phyloP scores from a whole-genome alignment of 2,329 filamentous ascomycete genomes.

The Myriosclerotinia scirpicola region DNA sequence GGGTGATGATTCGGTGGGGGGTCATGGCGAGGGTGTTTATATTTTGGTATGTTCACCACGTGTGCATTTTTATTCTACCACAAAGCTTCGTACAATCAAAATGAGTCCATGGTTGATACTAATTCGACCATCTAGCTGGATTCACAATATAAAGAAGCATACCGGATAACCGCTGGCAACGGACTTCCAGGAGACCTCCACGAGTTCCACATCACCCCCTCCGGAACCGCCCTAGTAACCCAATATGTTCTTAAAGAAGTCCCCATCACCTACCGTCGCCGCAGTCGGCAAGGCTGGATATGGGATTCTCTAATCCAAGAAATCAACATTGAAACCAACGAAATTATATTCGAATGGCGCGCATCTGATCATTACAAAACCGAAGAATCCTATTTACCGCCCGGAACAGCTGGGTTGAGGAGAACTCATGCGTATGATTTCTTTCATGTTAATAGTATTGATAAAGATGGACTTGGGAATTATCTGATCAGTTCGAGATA shows the following conservation, averaged over 20 bases:
- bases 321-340: constrained; percentile 1
- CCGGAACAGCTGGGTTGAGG: constrained; percentile 4
- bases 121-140: neutral
- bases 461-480: constrained; percentile 44
- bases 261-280: constrained; percentile 40
- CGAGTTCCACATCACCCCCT: constrained; percentile 47
- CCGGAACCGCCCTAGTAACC: constrained; percentile 46
- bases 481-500: constrained; percentile 50
- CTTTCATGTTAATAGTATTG: constrained; percentile 41
- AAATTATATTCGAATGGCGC: constrained; percentile 6
- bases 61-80: neutral
- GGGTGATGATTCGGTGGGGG: constrained; percentile 35
- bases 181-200: constrained; percentile 51
- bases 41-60: neutral
- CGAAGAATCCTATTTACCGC: constrained; percentile 3
- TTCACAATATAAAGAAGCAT: constrained; percentile 13
- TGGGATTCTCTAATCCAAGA: constrained; percentile 15
- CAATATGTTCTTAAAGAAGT: constrained; percentile 44
- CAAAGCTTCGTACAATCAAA: neutral
- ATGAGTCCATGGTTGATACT: neutral
- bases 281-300: neutral
- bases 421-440: constrained; percentile 39
- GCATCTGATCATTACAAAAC: constrained; percentile 4
- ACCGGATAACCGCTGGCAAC: constrained; percentile 32
- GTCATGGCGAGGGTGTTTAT: constrained; percentile 7